Base-by-base conservation (phyloP, 2,329 filamentous ascomycete species). In the Paramyrothecium roridum region DNA sequence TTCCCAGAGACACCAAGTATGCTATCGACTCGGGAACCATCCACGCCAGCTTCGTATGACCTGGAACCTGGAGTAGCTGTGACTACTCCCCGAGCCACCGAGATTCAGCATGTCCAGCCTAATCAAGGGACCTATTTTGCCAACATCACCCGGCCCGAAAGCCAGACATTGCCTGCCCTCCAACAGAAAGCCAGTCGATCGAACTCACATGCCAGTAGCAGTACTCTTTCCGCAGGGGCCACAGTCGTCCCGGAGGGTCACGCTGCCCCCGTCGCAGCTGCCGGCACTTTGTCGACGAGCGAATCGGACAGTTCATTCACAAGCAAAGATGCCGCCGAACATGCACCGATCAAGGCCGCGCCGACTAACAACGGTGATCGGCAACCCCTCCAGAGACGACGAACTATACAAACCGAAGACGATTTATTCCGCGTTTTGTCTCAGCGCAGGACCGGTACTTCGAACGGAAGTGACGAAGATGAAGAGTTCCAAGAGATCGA, bases 401-500 rank as follows among this genome's bases (percentile, higher is more conserved):
- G 58, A n/a, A 69, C 63, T 1, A 55, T 56, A 2, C 64, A 65
- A 3, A 77, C 71, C 2, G 80, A 84, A 62, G 79, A 84, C 22
- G 80, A 83, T 20, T 59, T 84, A 1, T 79, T 84, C 57, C 70
- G 72, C 2, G 74, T 67, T 0, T 60, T 84, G 0, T 82, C 81
- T 0, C 73, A 75, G 13, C 76, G 80, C 7, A 76, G 76, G n/a
- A 80, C 68, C 10, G 70, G 68, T 12, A 63, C 55, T 2, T 63
- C 57, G 48, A 78, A 78, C 48, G 73, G 74, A 49, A 75, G 76
- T n/a, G 8, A 22, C 21, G 50, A 62, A 1, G 52, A 53, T 0
- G 67, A 71, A 16, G 71, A 75, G n/a, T 59, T 65, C 2, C 59
- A 68, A n/a, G 82, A 85, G 62, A 81, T 87, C 33, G 77, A 86